These are phyloP conservation scores for Ogataea hybrid DNA, from an alignment of 1,139 yeast species.

Conservation along the genomic window DNA sequence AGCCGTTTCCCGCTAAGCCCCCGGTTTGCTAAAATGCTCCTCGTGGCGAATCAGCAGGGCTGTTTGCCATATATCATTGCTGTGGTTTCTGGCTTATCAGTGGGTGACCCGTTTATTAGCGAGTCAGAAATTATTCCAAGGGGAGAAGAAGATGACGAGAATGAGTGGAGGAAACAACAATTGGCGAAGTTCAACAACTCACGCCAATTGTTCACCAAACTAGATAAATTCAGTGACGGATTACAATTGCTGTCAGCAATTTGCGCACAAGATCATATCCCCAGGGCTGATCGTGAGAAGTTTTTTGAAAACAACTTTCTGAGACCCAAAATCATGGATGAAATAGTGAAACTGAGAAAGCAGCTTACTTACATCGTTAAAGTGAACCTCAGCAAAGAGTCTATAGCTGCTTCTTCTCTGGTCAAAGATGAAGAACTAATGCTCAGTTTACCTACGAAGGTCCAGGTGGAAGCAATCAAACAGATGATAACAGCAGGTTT, in stretches of 20 bases:
- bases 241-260: constrained; percentile 75
- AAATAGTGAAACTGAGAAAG: constrained; percentile 72
- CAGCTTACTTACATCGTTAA: constrained; percentile 79
- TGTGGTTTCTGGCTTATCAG: constrained; percentile 87
- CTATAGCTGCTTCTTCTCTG: constrained; percentile 50
- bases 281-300: constrained; percentile 39
- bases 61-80: constrained; percentile 88
- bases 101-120: constrained; percentile 84
- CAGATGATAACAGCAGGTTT: constrained; percentile 95
- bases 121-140: constrained; percentile 54
- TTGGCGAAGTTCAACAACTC: constrained; percentile 62
- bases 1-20: constrained; percentile 92
- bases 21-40: constrained; percentile 83
- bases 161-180: constrained; percentile 41
- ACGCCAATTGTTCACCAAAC: constrained; percentile 47
- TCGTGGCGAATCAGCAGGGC: constrained; percentile 82
- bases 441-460: constrained; percentile 63
- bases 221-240: constrained; percentile 76
- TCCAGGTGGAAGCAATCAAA: constrained; percentile 75
- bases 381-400: constrained; percentile 56
- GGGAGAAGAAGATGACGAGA: constrained; percentile 45
- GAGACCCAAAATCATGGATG: constrained; percentile 73
- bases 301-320: constrained; percentile 65
- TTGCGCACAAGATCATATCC: constrained; percentile 83
- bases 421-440: constrained; percentile 55